phyloP scores from a whole-genome alignment of 1,139 yeast genomes.

The Nakaseomyces delphensis region DNA sequence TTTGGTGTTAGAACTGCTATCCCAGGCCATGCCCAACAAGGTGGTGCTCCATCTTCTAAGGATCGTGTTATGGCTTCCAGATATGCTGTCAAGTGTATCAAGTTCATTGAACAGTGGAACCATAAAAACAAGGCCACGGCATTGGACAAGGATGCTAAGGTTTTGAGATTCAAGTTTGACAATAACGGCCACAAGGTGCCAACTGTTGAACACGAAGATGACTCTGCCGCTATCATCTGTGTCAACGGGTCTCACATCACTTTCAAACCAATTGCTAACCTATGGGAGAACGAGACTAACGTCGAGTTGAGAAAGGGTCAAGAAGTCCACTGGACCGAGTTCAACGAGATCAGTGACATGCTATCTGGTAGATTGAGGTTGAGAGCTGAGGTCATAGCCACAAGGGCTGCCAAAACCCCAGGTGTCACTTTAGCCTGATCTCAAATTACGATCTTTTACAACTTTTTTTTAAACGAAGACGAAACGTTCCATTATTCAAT shows the following conservation, averaged over 20 bases:
- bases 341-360: conserved; percentile 53
- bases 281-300: conserved; percentile 56
- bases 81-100: conserved; percentile 79
- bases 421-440: conserved; percentile 1
- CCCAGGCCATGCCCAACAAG: conserved; percentile 98
- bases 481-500: conserved; percentile 8
- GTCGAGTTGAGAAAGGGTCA: conserved; percentile 55
- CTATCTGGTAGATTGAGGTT: conserved; percentile 57
- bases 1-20: conserved; percentile 93
- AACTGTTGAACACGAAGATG: conserved; percentile 34
- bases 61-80: conserved; percentile 90
- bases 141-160: conserved; percentile 28
- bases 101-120: conserved; percentile 62
- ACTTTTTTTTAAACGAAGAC: conserved; percentile 8
- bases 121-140: conserved; percentile 29
- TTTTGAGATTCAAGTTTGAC: conserved; percentile 36
- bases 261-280: conserved; percentile 45
- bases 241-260: conserved; percentile 55
- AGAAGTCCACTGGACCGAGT: conserved; percentile 58
- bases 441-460: conserved; percentile 9
- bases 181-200: conserved; percentile 35
- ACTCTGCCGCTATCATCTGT: conserved; percentile 58
- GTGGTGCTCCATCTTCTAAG: conserved; percentile 90
- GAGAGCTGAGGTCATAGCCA: conserved; percentile 34
- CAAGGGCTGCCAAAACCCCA: conserved; percentile 11